Conservation (phyloP, 2,329 filamentous ascomycete species). For the Nemania diffusa region DNA sequence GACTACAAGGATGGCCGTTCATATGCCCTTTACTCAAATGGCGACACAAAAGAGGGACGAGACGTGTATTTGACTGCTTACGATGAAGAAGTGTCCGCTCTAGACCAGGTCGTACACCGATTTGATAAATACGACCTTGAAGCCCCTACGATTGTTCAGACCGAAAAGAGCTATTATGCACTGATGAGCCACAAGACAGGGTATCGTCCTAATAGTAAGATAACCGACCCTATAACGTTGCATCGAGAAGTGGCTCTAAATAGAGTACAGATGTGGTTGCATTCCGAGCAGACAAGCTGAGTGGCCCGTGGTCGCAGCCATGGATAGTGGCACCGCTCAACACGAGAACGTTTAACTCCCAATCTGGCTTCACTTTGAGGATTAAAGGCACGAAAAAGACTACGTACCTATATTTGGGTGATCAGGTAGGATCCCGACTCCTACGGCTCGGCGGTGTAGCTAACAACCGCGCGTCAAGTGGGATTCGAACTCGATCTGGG, state of each 20-base stretch:
- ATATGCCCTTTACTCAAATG: constrained; percentile 69
- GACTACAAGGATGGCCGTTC: constrained; percentile 67
- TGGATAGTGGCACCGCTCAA: constrained; percentile 63
- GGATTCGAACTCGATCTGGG: constrained; percentile 67
- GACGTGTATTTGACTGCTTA: constrained; percentile 67
- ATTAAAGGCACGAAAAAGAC: constrained; percentile 61
- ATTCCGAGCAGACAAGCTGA: constrained; percentile 62
- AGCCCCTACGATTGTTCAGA: constrained; percentile 69
- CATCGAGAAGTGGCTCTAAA: background rate
- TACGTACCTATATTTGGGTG: constrained; percentile 62
- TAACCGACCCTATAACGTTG: background rate
- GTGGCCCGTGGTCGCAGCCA: constrained; percentile 64
- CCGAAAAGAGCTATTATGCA: constrained; percentile 68
- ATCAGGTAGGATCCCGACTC: constrained; percentile 49
- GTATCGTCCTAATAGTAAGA: constrained; percentile 65
- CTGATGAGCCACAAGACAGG: constrained; percentile 73
- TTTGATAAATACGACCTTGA: constrained; percentile 70
- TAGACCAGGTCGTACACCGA: constrained; percentile 63
- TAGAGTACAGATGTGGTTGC: constrained; percentile 59
- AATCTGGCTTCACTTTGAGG: constrained; percentile 61
- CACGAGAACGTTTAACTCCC: constrained; percentile 63
- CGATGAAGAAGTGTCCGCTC: constrained; percentile 61
- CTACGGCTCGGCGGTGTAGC: background rate
- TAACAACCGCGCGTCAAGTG: constrained; percentile 47
- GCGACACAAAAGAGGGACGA: constrained; percentile 63